Base-by-base conservation (phyloP, 106 monocot species). In the Iris macrosiphon region DNA sequence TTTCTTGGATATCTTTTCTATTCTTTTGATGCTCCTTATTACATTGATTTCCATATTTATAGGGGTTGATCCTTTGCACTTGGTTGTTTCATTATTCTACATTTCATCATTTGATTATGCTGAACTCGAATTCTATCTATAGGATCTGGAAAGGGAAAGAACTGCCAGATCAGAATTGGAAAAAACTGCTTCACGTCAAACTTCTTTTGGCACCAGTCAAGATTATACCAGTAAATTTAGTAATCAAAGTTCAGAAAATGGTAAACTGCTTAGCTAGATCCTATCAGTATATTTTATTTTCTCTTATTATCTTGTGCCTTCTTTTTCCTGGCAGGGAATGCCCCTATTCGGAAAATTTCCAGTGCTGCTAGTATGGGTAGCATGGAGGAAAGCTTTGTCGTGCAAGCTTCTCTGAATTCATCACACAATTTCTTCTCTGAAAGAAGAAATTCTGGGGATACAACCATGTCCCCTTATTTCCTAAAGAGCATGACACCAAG, bases 401-500 rank as follows among this genome's bases (percentile, higher is more conserved):
- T 89, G 42, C 95, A 89, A 69, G 66, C 82, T 46, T 85, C 82
- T 45, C 55, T 86, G 39, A 90, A 83, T 54, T 74, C 76, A 43
- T 75, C 75, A 22, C 90, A 83, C 33, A 72, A 28, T 25, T 24
- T 47, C 41, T 58, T 69, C 12, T 67, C 71, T 8, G 82, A 89
- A 55, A 87, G 87, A 49, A 82, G 82, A 68, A 59, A 41, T 57
- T 64, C 76, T 75, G 65, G 72, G 7, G 96, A 96, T 40, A 37
- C 47, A 46, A 74, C 49, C 14, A 64, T 86, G 15, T 79, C 89
- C 3, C 74, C 80, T 46, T 90, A 90, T 66, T 96, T 74, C 57
- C 56, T 90, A 28, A 90, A 87, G 62, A 96, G 82, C 78, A 83
- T 96, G 96, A 90, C 96, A 7, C 89, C 90, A 44, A 90, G 80